Conservation (phyloP, 139 green algal genomes). For the Desmodesmus armatus region DNA sequence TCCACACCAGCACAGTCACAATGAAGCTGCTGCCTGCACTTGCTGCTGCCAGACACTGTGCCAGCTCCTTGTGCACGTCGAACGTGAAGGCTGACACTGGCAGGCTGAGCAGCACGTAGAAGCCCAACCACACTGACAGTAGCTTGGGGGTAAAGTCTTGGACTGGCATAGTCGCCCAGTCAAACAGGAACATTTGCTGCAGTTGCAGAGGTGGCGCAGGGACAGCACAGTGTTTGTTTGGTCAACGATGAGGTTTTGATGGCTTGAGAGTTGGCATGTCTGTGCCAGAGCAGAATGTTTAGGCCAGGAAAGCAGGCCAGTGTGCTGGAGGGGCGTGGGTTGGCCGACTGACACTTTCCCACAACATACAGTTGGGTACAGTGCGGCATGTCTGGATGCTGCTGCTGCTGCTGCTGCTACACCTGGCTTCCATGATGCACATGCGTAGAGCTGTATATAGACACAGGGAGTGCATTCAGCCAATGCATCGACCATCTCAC, state of each 20-base stretch:
- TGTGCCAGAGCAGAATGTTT: neutral
- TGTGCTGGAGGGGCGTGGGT: too few species aligned
- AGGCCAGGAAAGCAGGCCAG: too few species aligned
- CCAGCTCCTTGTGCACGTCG: constrained; percentile 43
- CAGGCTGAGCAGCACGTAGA: constrained; percentile 38
- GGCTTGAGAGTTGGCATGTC: neutral
- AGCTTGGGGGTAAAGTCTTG: constrained; percentile 43
- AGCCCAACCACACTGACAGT: constrained; percentile 35
- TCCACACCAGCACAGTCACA: constrained; percentile 48
- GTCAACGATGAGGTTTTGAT: neutral
- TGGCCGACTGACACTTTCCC: too few species aligned
- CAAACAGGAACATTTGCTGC: constrained; percentile 54
- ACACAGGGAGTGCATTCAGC: neutral
- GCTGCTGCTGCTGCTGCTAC: neutral
- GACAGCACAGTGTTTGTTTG: neutral
- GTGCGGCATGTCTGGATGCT: neutral
- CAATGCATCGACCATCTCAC: neutral
- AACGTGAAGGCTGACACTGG: constrained; percentile 53
- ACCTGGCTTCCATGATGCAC: neutral
- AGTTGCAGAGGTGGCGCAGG: neutral
- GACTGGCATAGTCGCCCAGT: constrained; percentile 54
- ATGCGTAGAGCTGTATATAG: too few species aligned
- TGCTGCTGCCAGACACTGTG: constrained; percentile 47
- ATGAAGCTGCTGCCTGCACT: constrained; percentile 49
- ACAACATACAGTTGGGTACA: too few species aligned